Evolutionary conservation across 495 filamentous ascomycete species (phyloP), one percentile per base, ranked within the genome.

Genomic region (Chaetomium tenue): DNA sequence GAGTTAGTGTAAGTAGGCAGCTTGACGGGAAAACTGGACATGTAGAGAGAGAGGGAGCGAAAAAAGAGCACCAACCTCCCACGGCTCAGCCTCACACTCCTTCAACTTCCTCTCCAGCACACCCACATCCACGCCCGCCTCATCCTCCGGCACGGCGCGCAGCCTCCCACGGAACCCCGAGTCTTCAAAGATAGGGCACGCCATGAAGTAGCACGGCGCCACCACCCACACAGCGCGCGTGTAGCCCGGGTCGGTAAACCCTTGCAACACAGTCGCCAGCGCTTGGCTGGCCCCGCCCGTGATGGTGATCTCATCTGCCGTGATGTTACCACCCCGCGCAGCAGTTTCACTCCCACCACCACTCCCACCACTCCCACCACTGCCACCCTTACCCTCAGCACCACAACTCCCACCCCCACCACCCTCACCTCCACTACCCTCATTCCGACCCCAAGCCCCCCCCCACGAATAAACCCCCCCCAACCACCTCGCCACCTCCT

Each of bases 281-380:
- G 85, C 89, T 75, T 93, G 91, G 57, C 82, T 86, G 3, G 93
- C 93, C 0, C 84, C 93, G 39, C 90, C 88, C 0, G 92, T 91
- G 70, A 97, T 88, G 73, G 87, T 88, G 52, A 96, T 88, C 51
- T 91, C 81, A 5, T 84, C 80, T 1, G 79, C 22, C 6, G 22
- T 37, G 6, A 60, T 59, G 23, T 30, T 22, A 15, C 25, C 23
- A 2, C 25, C 23, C 22, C n/a, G n/a, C n/a, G n/a, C n/a, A n/a
- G n/a, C n/a, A n/a, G n/a, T n/a, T n/a, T 26, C 8, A 26, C 23
- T 25, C 22, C 2, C 22, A 23, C 44, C 44, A 15, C 44, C 44
- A 23, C 44, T 16, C 6, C 44, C 44, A 28, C 23, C 4, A 52
- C 2, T 18, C 20, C 44, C 44, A 47, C 44, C 44, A 47, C n/a